These are phyloP conservation scores for Corylus heterophylla DNA, from an alignment of 306 rosid species.

Conservation along the genomic window DNA sequence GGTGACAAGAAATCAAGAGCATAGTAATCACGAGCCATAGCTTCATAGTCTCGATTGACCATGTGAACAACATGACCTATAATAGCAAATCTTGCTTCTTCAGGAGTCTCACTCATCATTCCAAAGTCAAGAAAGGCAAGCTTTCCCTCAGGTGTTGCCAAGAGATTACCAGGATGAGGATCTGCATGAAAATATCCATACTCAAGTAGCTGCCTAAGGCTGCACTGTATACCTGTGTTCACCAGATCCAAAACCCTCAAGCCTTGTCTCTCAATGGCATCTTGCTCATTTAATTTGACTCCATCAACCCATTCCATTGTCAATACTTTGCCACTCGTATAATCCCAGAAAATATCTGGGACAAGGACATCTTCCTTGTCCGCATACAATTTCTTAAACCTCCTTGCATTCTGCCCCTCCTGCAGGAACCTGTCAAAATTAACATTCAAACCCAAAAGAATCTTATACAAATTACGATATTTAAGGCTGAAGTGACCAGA, in stretches of 20 bases:
- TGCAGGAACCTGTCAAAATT: slow-evolving; percentile 89
- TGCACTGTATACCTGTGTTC: slow-evolving; percentile 86
- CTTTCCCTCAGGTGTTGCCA: slow-evolving; percentile 94
- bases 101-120: slow-evolving; percentile 99
- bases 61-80: slow-evolving; percentile 96
- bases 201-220: slow-evolving; percentile 91
- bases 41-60: slow-evolving; percentile 96
- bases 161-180: slow-evolving; percentile 99
- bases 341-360: slow-evolving; percentile 93
- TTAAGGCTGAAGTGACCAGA: not conserved
- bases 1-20: slow-evolving; percentile 79
- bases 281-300: slow-evolving; percentile 88
- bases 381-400: slow-evolving; percentile 87
- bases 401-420: slow-evolving; percentile 95
- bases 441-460: slow-evolving; percentile 68
- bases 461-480: slow-evolving; percentile 23
- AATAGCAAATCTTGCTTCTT: slow-evolving; percentile 83
- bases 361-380: slow-evolving; percentile 84
- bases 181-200: slow-evolving; percentile 97
- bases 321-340: slow-evolving; percentile 79
- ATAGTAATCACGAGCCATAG: slow-evolving; percentile 96
- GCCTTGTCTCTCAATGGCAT: slow-evolving; percentile 88
- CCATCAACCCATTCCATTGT: slow-evolving; percentile 97
- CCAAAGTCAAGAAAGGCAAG: slow-evolving; percentile 98
- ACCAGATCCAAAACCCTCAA: slow-evolving; percentile 82